These are phyloP conservation scores for Ophiostoma ulmi DNA, from an alignment of 2,329 filamentous ascomycete species.

Conservation along the genomic window DNA sequence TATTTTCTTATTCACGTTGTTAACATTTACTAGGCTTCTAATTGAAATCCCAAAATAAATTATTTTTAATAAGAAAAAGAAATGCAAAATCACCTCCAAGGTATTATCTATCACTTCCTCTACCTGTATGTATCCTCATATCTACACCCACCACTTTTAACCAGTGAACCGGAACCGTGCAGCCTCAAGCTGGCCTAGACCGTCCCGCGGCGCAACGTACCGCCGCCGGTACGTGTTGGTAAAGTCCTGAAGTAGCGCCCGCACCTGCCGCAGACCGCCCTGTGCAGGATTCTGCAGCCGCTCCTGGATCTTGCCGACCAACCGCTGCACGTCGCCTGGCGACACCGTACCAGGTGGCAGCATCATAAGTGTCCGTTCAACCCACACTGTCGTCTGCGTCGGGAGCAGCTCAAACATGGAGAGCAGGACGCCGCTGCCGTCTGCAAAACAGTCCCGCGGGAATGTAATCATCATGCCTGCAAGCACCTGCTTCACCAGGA, in stretches of 20 bases:
- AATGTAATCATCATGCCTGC: constrained; percentile 99
- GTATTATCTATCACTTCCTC: constrained; percentile 11
- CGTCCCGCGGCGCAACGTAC: constrained; percentile 92
- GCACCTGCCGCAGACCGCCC: constrained; percentile 65
- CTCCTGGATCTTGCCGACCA: constrained; percentile 76
- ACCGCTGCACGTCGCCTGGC: constrained; percentile 69
- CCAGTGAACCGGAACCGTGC: constrained; percentile 76
- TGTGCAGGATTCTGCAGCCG: constrained; percentile 36
- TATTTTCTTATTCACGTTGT: background rate
- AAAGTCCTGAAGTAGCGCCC: constrained; percentile 87
- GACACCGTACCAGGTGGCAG: constrained; percentile 78
- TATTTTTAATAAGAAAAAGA: constrained; percentile 5
- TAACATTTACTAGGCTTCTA: background rate
- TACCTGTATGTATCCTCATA: background rate
- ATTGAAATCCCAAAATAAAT: background rate
- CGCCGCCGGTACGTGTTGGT: constrained; percentile 89
- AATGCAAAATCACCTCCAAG: constrained; percentile 14
- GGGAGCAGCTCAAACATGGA: constrained; percentile 84
- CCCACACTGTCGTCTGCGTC: constrained; percentile 71
- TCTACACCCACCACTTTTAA: constrained; percentile 30
- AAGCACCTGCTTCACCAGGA: constrained; percentile 80
- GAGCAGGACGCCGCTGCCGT: constrained; percentile 88
- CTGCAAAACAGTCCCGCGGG: constrained; percentile 89
- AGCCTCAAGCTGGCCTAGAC: constrained; percentile 80
- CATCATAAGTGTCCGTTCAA: constrained; percentile 75